Base-by-base conservation (phyloP, 2,329 filamentous ascomycete species). In the Sordariomycetes sp. region DNA sequence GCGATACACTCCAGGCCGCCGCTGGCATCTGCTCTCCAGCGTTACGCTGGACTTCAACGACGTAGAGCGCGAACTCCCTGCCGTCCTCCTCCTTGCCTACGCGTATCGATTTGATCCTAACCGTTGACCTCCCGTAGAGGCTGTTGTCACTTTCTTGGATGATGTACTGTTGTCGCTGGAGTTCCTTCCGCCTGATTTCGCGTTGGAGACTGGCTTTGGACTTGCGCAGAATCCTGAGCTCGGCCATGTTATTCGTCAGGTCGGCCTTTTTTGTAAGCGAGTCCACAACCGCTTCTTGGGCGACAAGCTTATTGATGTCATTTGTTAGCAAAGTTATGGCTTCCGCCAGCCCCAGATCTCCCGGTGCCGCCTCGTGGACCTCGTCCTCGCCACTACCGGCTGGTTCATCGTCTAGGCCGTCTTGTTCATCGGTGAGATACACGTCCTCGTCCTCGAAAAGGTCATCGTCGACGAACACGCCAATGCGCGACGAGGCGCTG, bases 111-210 rank as follows among this genome's bases (percentile, higher is more conserved):
- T 94, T 94, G 67, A 99, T 96, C 64, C 82, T 87, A 64, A 97
- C 84, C 0, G 84, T 89, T 2, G 94, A 92, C 20, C 92, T 87
- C 2, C 94, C 94, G 65, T 95, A 97, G 25, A 99, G 76, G 68
- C 90, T 96, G 69, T 96, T 99, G 68, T 99, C 95, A 66, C 90
- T 96, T 70, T 99, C 94, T 70, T 99, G 94, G 8, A 97, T 84
- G 52, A 95, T 89, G 64, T 99, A 99, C 68, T 99, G 95, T 69
- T 96, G 94, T 56, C 91, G 82, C 68, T 99, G 94, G 65, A 99
- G 80, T 70, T 97, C 92, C 68, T 97, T 99, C 36, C 91, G 84
- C 58, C 90, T 82, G 57, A 97, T 90, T 69, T 99, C 94, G 62
- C 94, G 81, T 65, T 95, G 88, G 58, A 99, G 74, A 69, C 94